Evolutionary conservation across 2,329 filamentous ascomycete genomes (phyloP).

Genomic region (Colletotrichum sansevieriae): DNA sequence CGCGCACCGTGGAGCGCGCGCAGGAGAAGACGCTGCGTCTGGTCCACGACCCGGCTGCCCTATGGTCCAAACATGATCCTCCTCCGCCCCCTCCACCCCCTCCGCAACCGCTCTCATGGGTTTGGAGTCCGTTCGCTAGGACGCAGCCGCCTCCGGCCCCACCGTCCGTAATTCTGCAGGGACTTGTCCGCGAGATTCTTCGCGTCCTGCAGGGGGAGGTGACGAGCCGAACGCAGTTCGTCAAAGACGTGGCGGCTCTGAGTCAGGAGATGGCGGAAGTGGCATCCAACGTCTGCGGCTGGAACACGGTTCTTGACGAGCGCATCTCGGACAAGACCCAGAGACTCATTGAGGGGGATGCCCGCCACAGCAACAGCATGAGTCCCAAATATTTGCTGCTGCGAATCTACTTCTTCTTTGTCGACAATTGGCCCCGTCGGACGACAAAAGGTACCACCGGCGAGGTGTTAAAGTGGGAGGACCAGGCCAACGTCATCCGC

Average conservation of each 20-base stretch:
- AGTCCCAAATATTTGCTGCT: background rate
- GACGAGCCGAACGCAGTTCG: background rate
- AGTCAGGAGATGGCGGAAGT: background rate
- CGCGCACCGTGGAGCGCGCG: background rate
- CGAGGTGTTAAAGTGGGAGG: background rate
- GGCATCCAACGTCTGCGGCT: background rate
- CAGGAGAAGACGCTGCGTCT: constrained; percentile 1
- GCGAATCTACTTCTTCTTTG: constrained; percentile 1
- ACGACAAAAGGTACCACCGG: constrained; percentile 1
- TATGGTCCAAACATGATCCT: background rate
- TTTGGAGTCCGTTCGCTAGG: background rate
- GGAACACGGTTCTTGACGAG: background rate
- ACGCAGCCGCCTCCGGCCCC: background rate
- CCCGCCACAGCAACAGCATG: background rate
- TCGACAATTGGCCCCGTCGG: background rate
- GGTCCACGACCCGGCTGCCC: background rate
- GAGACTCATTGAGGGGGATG: background rate
- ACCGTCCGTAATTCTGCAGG: background rate
- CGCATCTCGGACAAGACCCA: constrained; percentile 6
- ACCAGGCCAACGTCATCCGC: constrained; percentile 7
- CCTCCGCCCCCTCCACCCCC: background rate
- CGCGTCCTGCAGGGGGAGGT: constrained; percentile 4
- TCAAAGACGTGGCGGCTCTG: background rate
- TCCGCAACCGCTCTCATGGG: background rate
- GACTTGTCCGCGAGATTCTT: background rate